These are phyloP conservation scores for Kuraishia hungarica DNA, from an alignment of 805 yeast species.

Conservation along the genomic window DNA sequence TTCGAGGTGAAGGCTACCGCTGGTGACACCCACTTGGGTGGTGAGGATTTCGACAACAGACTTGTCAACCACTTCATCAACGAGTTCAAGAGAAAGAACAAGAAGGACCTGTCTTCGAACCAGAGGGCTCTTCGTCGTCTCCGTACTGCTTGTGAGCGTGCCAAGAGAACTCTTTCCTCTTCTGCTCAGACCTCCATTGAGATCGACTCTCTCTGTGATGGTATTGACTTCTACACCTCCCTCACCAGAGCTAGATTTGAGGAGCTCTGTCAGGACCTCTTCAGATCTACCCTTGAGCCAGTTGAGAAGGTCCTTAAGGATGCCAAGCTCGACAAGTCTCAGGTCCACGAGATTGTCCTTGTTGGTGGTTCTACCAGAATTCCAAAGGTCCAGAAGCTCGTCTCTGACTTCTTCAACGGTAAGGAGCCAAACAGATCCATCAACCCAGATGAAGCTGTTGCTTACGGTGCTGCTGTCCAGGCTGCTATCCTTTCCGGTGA, in stretches of 20 bases:
- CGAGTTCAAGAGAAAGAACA: slow-evolving; percentile 97
- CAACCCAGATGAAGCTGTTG: slow-evolving; percentile 98
- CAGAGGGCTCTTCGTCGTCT: slow-evolving; percentile 98
- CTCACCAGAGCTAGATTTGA: slow-evolving; percentile 97
- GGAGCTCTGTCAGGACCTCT: slow-evolving; percentile 88
- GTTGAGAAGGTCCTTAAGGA: slow-evolving; percentile 92
- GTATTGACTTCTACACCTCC: slow-evolving; percentile 93
- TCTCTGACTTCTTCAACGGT: slow-evolving; percentile 94
- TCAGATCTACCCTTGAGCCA: slow-evolving; percentile 91
- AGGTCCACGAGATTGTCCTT: slow-evolving; percentile 84
- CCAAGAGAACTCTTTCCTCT: slow-evolving; percentile 96
- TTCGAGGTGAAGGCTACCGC: slow-evolving; percentile 78
- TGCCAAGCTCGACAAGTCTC: slow-evolving; percentile 82
- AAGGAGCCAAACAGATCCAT: slow-evolving; percentile 95
- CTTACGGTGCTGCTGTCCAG: slow-evolving; percentile 98
- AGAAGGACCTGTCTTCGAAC: slow-evolving; percentile 86
- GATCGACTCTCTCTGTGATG: slow-evolving; percentile 91
- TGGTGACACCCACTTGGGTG: slow-evolving; percentile 82
- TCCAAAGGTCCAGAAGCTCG: slow-evolving; percentile 93
- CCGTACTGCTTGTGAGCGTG: slow-evolving; percentile 98
- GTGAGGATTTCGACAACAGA: slow-evolving; percentile 75
- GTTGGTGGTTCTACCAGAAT: slow-evolving; percentile 99
- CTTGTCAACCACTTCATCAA: slow-evolving; percentile 84
- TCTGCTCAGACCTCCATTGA: slow-evolving; percentile 93
- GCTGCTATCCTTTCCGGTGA: slow-evolving; percentile 96